Evolutionary conservation across 2,329 filamentous ascomycete species (phyloP).

Genomic region (Epichloe bromicola): DNA sequence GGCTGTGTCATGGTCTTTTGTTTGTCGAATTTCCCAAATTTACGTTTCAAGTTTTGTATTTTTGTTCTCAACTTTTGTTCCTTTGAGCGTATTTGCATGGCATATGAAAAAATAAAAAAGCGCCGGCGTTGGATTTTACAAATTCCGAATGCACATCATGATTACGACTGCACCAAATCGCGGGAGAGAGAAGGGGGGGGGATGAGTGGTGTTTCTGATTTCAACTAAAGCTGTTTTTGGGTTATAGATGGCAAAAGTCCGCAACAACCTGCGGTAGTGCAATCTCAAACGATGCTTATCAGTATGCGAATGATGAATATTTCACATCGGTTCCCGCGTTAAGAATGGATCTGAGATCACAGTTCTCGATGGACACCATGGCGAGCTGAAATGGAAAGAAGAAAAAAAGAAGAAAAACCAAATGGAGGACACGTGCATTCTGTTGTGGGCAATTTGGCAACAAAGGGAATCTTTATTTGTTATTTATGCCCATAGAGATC

Average conservation of each 20-base stretch:
- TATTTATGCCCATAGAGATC: slow-evolving; percentile 11
- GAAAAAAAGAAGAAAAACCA: slow-evolving; percentile 3
- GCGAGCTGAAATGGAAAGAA: slow-evolving; percentile 8
- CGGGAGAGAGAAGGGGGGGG: slow-evolving; percentile 6
- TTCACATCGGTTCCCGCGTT: neutral
- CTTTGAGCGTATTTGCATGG: slow-evolving; percentile 24
- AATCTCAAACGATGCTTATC: neutral
- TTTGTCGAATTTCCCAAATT: neutral
- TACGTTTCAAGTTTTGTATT: neutral
- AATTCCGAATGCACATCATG: slow-evolving; percentile 17
- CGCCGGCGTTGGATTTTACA: slow-evolving; percentile 21
- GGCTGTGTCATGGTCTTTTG: neutral
- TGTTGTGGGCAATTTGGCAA: neutral
- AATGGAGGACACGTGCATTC: neutral
- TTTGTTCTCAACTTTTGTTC: slow-evolving; percentile 16
- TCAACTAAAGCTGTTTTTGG: slow-evolving; percentile 9
- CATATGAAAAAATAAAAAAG: slow-evolving; percentile 16
- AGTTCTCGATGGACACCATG: slow-evolving; percentile 1
- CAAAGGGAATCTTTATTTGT: slow-evolving; percentile 4
- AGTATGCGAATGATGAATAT: neutral
- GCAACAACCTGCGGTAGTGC: neutral
- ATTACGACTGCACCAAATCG: slow-evolving; percentile 14
- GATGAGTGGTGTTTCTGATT: slow-evolving; percentile 8
- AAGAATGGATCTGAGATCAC: neutral
- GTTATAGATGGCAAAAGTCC: slow-evolving; percentile 14